Evolutionary conservation across 495 filamentous ascomycete genomes (phyloP).

Genomic region (Hyaloscypha hepaticicola): DNA sequence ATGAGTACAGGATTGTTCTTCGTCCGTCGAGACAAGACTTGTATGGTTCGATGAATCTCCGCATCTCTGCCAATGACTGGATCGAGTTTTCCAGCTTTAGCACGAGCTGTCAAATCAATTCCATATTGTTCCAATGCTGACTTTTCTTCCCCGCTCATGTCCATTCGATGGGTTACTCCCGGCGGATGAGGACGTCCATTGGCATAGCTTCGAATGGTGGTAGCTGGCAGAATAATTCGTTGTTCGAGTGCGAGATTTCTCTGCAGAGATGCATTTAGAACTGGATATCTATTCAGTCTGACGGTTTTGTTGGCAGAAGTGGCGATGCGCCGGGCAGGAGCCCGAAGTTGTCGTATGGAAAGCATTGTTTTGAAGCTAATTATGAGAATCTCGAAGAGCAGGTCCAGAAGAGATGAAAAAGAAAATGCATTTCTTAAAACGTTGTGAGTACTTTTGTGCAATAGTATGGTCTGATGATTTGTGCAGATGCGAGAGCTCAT

Average conservation of each 20-base stretch:
- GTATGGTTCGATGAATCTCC: slow-evolving; percentile 92
- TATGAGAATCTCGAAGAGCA: slow-evolving; percentile 8
- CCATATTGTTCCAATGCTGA: slow-evolving; percentile 87
- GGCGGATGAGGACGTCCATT: slow-evolving; percentile 81
- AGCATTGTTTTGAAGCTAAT: slow-evolving; percentile 20
- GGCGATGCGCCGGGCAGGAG: slow-evolving; percentile 28
- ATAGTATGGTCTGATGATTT: neutral
- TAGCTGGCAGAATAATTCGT: slow-evolving; percentile 9
- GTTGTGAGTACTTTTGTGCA: neutral
- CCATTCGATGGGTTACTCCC: slow-evolving; percentile 90
- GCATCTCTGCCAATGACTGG: slow-evolving; percentile 91
- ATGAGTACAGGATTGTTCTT: slow-evolving; percentile 98
- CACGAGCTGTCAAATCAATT: slow-evolving; percentile 82
- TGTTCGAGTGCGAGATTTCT: slow-evolving; percentile 10
- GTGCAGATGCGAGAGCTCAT: slow-evolving; percentile 16
- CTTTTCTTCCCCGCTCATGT: slow-evolving; percentile 72
- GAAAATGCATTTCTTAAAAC: slow-evolving; percentile 5
- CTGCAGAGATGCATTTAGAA: neutral
- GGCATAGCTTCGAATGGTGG: slow-evolving; percentile 59
- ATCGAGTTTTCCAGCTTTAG: slow-evolving; percentile 87
- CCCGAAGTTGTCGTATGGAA: slow-evolving; percentile 16
- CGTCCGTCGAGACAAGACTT: slow-evolving; percentile 86
- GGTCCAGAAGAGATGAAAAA: neutral
- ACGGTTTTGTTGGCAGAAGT: slow-evolving; percentile 9
- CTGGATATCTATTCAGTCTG: slow-evolving; percentile 3